phyloP scores from a whole-genome alignment of 768 basidiomycete genomes.

The Holtermannia corniformis region DNA sequence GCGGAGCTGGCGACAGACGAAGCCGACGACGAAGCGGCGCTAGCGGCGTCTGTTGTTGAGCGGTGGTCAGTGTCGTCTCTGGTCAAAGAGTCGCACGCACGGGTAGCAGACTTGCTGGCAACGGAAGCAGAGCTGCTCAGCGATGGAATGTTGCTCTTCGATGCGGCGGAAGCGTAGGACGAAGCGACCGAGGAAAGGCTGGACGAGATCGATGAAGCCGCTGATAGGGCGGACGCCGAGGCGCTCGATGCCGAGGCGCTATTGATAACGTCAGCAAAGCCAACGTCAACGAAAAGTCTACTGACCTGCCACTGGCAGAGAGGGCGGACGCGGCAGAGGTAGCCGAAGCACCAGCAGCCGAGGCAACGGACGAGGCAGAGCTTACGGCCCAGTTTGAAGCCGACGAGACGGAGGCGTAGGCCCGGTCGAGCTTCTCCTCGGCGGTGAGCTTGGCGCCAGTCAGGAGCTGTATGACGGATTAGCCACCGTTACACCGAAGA shows the following conservation, averaged over 20 bases:
- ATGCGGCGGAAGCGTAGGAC: slow-evolving; percentile 29
- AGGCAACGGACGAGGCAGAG: slow-evolving; percentile 30
- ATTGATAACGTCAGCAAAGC: slow-evolving; percentile 1
- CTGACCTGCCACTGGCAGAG: slow-evolving; percentile 34
- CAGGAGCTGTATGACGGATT: slow-evolving; percentile 42
- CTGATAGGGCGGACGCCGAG: slow-evolving; percentile 28
- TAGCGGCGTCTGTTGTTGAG: slow-evolving; percentile 30
- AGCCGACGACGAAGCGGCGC: slow-evolving; percentile 35
- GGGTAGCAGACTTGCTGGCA: slow-evolving; percentile 37
- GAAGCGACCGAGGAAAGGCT: slow-evolving; percentile 35
- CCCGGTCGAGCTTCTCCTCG: slow-evolving; percentile 40
- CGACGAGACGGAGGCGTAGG: slow-evolving; percentile 34
- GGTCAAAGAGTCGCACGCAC: no score
- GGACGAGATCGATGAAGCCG: slow-evolving; percentile 32
- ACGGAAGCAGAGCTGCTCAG: slow-evolving; percentile 29
- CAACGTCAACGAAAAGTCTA: not conserved
- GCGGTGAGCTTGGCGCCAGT: slow-evolving; percentile 37
- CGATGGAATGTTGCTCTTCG: slow-evolving; percentile 32
- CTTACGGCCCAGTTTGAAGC: slow-evolving; percentile 24
- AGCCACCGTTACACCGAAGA: not conserved
- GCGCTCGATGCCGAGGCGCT: slow-evolving; percentile 38
- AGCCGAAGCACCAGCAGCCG: slow-evolving; percentile 31
- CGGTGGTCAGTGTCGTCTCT: no score
- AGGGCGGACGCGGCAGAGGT: slow-evolving; percentile 36
- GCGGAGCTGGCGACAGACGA: slow-evolving; percentile 35